These are phyloP conservation scores for Cicer bijugum DNA, from an alignment of 306 rosid genomes.

Conservation along the genomic window DNA sequence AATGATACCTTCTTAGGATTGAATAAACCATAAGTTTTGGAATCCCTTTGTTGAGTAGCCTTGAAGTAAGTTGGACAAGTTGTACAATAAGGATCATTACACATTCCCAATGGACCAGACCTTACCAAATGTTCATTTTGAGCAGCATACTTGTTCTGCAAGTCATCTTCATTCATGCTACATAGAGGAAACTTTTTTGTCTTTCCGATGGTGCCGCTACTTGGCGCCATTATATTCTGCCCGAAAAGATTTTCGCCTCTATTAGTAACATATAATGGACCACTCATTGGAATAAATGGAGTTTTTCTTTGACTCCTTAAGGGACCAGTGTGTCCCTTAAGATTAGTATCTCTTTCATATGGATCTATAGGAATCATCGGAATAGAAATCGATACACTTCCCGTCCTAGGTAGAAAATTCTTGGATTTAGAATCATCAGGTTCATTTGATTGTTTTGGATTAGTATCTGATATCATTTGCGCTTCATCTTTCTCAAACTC, in stretches of 20 bases:
- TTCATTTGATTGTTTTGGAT: slow-evolving; percentile 47
- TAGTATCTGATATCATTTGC: slow-evolving; percentile 61
- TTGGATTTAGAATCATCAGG: slow-evolving; percentile 45
- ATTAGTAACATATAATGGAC: slow-evolving; percentile 55
- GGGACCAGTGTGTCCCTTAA: slow-evolving; percentile 80
- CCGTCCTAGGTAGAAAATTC: slow-evolving; percentile 48
- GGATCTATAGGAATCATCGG: slow-evolving; percentile 54
- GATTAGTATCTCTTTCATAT: slow-evolving; percentile 51
- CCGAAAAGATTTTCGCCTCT: slow-evolving; percentile 48
- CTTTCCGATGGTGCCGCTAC: slow-evolving; percentile 48
- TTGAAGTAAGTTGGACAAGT: slow-evolving; percentile 77
- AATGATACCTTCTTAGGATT: slow-evolving; percentile 62
- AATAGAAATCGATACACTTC: slow-evolving; percentile 70
- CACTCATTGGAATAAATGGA: slow-evolving; percentile 65
- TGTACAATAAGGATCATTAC: slow-evolving; percentile 89
- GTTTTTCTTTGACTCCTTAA: slow-evolving; percentile 55
- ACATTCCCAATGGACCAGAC: slow-evolving; percentile 91
- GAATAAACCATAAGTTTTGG: slow-evolving; percentile 54
- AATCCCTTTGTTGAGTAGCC: slow-evolving; percentile 53
- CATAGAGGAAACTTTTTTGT: slow-evolving; percentile 53
- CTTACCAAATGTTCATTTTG: slow-evolving; percentile 75
- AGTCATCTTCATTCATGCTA: slow-evolving; percentile 44
- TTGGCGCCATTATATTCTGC: slow-evolving; percentile 45
- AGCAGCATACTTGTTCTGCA: slow-evolving; percentile 49
- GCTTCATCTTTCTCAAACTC: slow-evolving; percentile 58